Base-by-base conservation (phyloP, 2,329 filamentous ascomycete species). In the Beauveria pseudobassiana region DNA sequence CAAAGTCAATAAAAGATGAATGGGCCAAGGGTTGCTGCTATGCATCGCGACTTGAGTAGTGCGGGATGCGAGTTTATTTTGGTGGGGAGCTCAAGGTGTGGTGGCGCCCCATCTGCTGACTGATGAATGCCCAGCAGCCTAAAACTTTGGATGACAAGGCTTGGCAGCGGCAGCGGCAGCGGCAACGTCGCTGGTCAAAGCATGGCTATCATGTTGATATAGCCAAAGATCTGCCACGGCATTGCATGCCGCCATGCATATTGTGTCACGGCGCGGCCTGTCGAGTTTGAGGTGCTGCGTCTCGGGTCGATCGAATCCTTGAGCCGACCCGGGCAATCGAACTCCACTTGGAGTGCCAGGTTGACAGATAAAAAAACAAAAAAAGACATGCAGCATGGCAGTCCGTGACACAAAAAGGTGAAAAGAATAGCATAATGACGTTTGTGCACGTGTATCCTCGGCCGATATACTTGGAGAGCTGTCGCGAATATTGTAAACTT, bases 401-500 rank as follows among this genome's bases (percentile, higher is more conserved):
- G 34, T 40, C 45, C 14, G 16, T 9, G n/a, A 42, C 12, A 28
- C 18, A 20, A 38, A 12, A 30, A 30, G n/a, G 46, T 22, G n/a
- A 43, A 52, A 3, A 43, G 34, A 28, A 52, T 30, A 24, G 46
- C 22, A 52, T 38, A 18, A 38, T 18, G 42, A 30, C 24, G 28
- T 38, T 38, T 18, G 30, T 43, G 42, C 5, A 30, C 14, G 20
- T 48, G 26, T 18, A 18, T 18, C 48, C 9, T 38, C 7, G 18
- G 5, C 38, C 20, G 9, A 16, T 38, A 10, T 22, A 18, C 4
- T 12, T 56, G 24, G 40, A 42, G 40, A 42, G 28, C 24, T 30
- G 26, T 22, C 26, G 55, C 34, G 30, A n/a, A 26, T 38, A n/a
- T 48, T 24, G 30, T 69, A 69, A 67, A 76, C 81, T 71, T 73